These are phyloP conservation scores for Euclidium syriacum DNA, from an alignment of 345 rosid species.

Conservation along the genomic window DNA sequence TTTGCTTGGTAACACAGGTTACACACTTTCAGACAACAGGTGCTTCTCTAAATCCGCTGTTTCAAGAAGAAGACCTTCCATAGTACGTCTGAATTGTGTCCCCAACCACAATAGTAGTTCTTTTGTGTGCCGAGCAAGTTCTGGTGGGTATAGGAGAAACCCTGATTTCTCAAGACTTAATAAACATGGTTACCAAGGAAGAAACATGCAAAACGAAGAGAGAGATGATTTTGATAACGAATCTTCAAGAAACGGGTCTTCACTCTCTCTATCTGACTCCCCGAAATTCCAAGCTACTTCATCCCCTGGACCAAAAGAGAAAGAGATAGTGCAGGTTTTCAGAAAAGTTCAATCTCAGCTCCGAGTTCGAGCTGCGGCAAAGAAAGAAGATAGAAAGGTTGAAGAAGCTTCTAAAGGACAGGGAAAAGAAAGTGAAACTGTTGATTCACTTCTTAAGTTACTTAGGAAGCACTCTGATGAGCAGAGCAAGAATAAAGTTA, in stretches of 20 bases:
- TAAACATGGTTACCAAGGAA: constrained; percentile 51
- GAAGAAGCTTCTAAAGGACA: constrained; percentile 45
- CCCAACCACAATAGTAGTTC: constrained; percentile 30
- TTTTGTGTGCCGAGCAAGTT: constrained; percentile 53
- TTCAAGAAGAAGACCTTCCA: constrained; percentile 38
- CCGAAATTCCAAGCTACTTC: constrained; percentile 73
- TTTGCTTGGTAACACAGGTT: constrained; percentile 34
- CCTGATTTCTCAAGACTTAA: constrained; percentile 65
- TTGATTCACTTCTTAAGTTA: constrained; percentile 73
- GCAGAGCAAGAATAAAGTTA: constrained; percentile 47
- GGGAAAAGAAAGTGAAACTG: constrained; percentile 67
- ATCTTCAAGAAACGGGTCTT: constrained; percentile 59
- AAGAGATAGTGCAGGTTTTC: constrained; percentile 87
- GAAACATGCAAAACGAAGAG: constrained; percentile 57
- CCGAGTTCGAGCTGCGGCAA: constrained; percentile 68
- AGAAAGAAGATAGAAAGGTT: constrained; percentile 56
- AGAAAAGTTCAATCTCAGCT: constrained; percentile 86
- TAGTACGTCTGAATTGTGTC: constrained; percentile 34
- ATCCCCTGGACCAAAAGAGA: constrained; percentile 69
- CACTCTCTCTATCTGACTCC: constrained; percentile 49
- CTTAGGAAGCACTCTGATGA: constrained; percentile 77
- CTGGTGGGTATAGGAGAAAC: constrained; percentile 60
- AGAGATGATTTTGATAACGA: constrained; percentile 49
- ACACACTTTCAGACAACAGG: constrained; percentile 43
- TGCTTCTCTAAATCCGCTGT: constrained; percentile 40